Conservation (phyloP, 441 rosid genomes). For the Adansonia madagascariensis region DNA sequence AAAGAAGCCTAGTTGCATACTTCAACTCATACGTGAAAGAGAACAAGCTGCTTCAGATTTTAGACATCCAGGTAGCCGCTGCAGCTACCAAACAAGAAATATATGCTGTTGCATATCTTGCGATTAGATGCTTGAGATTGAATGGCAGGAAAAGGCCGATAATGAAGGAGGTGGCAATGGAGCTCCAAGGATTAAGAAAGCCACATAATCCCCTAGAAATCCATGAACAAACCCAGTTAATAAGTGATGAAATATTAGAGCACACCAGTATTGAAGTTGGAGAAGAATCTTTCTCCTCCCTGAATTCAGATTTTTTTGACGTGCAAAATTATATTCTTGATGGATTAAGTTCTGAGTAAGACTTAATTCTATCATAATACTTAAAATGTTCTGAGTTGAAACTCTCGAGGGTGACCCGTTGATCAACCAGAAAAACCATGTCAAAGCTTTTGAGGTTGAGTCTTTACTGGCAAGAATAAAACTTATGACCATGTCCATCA, state of each 20-base stretch:
- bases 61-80: too few species aligned
- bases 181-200: slow-evolving; percentile 37
- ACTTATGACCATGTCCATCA: too few species aligned
- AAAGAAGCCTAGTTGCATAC: slow-evolving; percentile 25
- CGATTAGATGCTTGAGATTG: slow-evolving; percentile 38
- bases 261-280: not conserved
- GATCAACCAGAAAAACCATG: too few species aligned
- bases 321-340: too few species aligned
- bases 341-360: too few species aligned
- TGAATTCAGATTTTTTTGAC: too few species aligned
- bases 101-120: slow-evolving; percentile 33
- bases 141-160: slow-evolving; percentile 44
- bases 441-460: too few species aligned
- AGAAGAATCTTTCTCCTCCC: not conserved
- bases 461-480: too few species aligned
- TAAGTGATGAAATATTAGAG: not conserved
- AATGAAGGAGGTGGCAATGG: slow-evolving; percentile 42
- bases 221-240: not conserved
- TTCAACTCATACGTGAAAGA: slow-evolving; percentile 31
- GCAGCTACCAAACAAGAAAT: slow-evolving; percentile 28
- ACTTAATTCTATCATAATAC: too few species aligned
- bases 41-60: slow-evolving; percentile 21
- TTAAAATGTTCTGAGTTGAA: too few species aligned
- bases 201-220: slow-evolving; percentile 20
- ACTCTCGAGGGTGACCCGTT: too few species aligned